Evolutionary conservation across 352 stramenopile genomes (phyloP), one percentile per base, ranked within the genome.

Genomic region (Hyaloperonospora arabidopsidis): DNA sequence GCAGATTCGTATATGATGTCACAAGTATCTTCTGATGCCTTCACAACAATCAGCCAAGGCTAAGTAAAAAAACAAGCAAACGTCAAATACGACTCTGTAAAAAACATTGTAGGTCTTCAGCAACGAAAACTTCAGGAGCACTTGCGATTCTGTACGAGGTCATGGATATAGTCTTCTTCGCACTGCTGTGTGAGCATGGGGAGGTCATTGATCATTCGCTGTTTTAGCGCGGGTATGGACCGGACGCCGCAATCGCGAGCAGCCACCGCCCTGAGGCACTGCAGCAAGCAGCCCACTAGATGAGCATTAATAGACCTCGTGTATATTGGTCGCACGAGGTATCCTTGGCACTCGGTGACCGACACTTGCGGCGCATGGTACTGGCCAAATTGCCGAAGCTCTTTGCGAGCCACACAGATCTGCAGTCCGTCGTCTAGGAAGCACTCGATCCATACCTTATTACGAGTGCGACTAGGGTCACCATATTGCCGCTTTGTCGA

Each of bases 371-470:
- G 57, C 10, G 55, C 53, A 7, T 49, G 41, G 32, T 68, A 67
- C 29, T 71, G 56, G 25, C 44, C 58, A 36, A 76, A 77, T n/a
- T 68, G 65, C 14, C 59, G 58, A 13, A 79, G 57, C 45, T 79
- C 67, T 41, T 75, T 76, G 32, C 65, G 59, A 8, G 60, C 70
- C 49, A 79, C 67, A 44, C 68, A 79, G 15, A 79, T 41, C 39
- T 75, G 65, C 41, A 63, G 44, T 7, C 68, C 67, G 28, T 67
- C 52, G 45, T 76, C 65, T 5, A 75, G 50, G 17, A 65, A 68
- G 23, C 70, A 73, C 59, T 79, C 70, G 12, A 79, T 34, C 70
- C 70, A 79, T 34, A 79, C 43, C 52, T 73, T 67, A 22, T 61
- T 48, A 21, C 54, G 52, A 45, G 41, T 19, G 18, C 45, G 54